Evolutionary conservation across 805 yeast genomes (phyloP).

Genomic region (Yarrowia keelungensis): DNA sequence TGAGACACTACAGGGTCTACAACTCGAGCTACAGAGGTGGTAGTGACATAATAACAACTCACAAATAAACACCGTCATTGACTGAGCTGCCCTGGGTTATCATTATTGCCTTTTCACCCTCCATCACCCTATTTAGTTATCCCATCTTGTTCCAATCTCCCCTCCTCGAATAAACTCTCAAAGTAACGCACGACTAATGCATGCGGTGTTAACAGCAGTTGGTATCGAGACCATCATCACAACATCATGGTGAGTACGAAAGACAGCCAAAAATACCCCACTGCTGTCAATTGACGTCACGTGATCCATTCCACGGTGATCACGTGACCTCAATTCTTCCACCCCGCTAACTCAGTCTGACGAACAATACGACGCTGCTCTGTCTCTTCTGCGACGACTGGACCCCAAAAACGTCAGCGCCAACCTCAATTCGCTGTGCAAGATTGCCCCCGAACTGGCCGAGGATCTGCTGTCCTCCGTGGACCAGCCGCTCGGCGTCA

Average conservation of each 20-base stretch:
- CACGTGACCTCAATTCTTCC: neutral
- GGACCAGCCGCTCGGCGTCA: conserved; percentile 76
- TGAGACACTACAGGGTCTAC: too few species aligned
- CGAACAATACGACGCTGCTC: conserved; percentile 74
- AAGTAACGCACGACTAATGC: conserved; percentile 26
- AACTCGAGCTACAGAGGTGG: too few species aligned
- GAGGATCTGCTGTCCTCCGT: conserved; percentile 87
- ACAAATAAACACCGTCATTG: too few species aligned
- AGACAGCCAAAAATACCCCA: too few species aligned
- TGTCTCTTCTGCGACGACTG: conserved; percentile 76
- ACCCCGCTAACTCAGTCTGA: conserved; percentile 45
- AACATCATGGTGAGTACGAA: conserved; percentile 26
- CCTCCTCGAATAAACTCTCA: conserved; percentile 2
- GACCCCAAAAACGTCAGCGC: conserved; percentile 66
- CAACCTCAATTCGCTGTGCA: conserved; percentile 57
- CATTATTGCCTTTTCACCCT: too few species aligned
- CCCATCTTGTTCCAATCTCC: neutral
- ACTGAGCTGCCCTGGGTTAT: too few species aligned
- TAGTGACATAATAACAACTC: too few species aligned
- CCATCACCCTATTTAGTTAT: too few species aligned
- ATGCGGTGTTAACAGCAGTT: conserved; percentile 23
- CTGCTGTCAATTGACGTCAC: neutral
- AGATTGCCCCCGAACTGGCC: conserved; percentile 71
- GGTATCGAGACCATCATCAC: conserved; percentile 11
- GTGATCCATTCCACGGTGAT: neutral